A percentile compares a stretch with the other conserved stretches of the same genome.
These are phyloP conservation scores for Skeletonema marinoi DNA, from an alignment of 108 stramenopile species.

Conservation along the genomic window DNA sequence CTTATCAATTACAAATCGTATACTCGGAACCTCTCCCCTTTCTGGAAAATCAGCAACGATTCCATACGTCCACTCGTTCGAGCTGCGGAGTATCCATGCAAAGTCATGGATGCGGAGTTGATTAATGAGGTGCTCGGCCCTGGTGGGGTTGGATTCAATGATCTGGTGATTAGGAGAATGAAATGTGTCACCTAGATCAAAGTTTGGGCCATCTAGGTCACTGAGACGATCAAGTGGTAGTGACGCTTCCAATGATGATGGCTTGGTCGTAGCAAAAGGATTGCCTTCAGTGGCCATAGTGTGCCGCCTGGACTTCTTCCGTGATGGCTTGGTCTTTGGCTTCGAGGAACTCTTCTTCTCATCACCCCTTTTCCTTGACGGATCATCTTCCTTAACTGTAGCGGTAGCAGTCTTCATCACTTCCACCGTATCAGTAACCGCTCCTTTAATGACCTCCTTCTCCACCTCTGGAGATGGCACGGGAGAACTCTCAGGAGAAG, in stretches of 20 bases:
- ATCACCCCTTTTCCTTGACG: neutral
- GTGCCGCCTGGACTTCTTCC: neutral
- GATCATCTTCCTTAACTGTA: too few relatives aligned
- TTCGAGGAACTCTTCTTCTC: neutral
- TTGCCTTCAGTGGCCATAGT: neutral
- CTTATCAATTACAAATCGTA: slow-evolving; percentile 16
- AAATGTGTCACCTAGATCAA: neutral
- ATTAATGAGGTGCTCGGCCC: neutral
- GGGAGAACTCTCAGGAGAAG: neutral
- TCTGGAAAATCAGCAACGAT: slow-evolving; percentile 9
- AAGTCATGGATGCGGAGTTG: slow-evolving; percentile 10
- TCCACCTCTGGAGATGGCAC: neutral
- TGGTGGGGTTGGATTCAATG: neutral
- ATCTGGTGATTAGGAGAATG: neutral
- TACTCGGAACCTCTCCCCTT: neutral
- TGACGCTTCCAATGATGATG: neutral
- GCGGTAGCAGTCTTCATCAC: too few relatives aligned
- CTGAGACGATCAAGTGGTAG: neutral
- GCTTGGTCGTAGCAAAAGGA: neutral
- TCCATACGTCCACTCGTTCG: slow-evolving; percentile 2
- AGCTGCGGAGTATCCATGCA: slow-evolving; percentile 9
- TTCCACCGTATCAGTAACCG: too few relatives aligned
- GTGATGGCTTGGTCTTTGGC: neutral
- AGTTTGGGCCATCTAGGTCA: neutral
- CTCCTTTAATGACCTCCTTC: neutral